Evolutionary conservation across 2,329 filamentous ascomycete species (phyloP), one percentile per base, ranked within the genome.

Genomic region (Aureobasidium sp.): DNA sequence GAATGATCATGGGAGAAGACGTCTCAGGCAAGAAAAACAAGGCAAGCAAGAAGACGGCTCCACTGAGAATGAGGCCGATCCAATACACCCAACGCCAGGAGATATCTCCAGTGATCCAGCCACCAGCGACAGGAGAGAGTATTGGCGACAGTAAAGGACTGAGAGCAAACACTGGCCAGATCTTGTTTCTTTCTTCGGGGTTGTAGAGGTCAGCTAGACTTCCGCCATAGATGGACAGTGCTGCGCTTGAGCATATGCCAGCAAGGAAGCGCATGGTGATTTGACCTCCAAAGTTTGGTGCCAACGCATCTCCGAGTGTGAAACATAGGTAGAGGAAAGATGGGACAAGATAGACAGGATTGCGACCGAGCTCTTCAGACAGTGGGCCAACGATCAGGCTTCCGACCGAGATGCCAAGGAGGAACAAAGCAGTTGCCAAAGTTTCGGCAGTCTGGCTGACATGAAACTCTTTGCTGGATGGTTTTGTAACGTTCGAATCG

Each of bases 11-110:
- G 0, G 76, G 77, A 2, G 74, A 67, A 64, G 78, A 81, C 0
- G 78, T 81, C 68, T 81, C 79, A 0, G 77, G 79, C 3, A 78
- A 69, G 61, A 78, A 75, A 3, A 77, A 62, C 1, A 80, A 36
- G 11, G 64, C 61, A 9, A 65, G 37, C 17, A 63, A 29, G 44
- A 64, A 64, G 2, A 63, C 56, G 1, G 25, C 36, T 12, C 31
- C 56, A 22, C 61, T 48, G 41, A 66, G 41, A 12, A 63, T 63
- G 12, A 68, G 53, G 2, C 61, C 61, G 14, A 73, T 66, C 74
- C 73, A 76, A 51, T 74, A 72, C 2, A 69, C 67, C 73, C 75
- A 77, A 29, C 74, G 62, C 69, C 70, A 75, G 25, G 45, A 52
- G 9, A 66, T 20, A 17, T 41, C 15, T 6, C 58, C 37, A 15